Evolutionary conservation across 2,329 filamentous ascomycete species (phyloP), one percentile per base, ranked within the genome.

Genomic region (Pyrenophora teres): DNA sequence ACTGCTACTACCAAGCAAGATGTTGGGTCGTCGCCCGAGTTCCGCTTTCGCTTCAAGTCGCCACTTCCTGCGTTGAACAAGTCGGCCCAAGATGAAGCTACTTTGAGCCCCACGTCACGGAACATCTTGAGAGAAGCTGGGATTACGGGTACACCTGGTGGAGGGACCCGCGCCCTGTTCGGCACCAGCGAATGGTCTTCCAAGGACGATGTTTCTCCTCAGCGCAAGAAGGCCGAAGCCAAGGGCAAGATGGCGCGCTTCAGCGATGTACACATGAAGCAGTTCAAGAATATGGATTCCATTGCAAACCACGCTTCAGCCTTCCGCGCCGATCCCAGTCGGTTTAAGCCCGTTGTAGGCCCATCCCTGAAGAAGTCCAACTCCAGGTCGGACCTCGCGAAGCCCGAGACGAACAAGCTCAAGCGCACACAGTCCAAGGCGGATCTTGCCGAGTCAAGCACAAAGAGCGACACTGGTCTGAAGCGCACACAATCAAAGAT

Each of bases 281-380:
- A 93, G 67, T 97, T 97, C 77, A 90, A 90, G 76, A 97, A 96
- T 80, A 97, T 97, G 93, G 92, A 96, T 71, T 97, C 92, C 2
- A 97, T 97, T 68, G 90, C 86, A 37, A 87, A 87, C 56, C 92
- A 97, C 70, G 81, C 91, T 7, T 96, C 92, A 9, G 84, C 87
- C 13, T 94, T 87, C 77, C 82, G 90, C 56, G 81, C 82, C 18
- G 80, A 83, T 53, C 74, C 80, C 4, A 80, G 74, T 31, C 80
- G 81, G 7, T 74, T 78, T 58, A 81, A 82, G n/a, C 82, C 84
- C 8, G 59, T 60, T 40, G 56, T 58, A 7, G 54, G 55, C 4
- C 60, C 64, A 30, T 38, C 70, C 9, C 40, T 54, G 32, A 70
- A 72, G 58, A 71, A 68, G 40, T 63, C 71, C 16, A 63, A 61